phyloP scores from a whole-genome alignment of 768 basidiomycete genomes.

The Mycena metata region DNA sequence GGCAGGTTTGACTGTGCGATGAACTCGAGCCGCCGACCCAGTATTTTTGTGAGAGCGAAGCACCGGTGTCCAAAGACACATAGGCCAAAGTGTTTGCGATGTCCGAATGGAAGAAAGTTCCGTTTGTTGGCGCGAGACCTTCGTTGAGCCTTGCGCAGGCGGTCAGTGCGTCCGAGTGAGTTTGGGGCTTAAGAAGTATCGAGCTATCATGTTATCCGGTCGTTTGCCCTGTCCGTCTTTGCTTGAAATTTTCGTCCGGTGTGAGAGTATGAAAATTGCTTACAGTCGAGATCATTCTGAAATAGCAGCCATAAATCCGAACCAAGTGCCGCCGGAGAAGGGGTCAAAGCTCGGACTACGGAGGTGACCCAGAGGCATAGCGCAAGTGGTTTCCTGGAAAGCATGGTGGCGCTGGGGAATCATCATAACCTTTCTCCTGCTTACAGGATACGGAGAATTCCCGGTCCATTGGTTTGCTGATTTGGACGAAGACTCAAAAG shows the following conservation, averaged over 20 bases:
- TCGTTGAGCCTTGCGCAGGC: conserved; percentile 35
- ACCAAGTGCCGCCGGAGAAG: conserved; percentile 15
- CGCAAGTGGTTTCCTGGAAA: background rate
- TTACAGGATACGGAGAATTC: conserved; percentile 24
- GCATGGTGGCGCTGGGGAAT: conserved; percentile 20
- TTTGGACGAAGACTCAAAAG: no score
- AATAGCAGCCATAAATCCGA: conserved; percentile 37
- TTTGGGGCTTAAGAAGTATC: conserved; percentile 27
- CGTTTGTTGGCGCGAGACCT: conserved; percentile 28
- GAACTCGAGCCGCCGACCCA: conserved; percentile 32
- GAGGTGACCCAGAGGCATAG: conserved; percentile 3
- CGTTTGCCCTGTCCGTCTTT: conserved; percentile 23
- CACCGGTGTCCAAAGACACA: conserved; percentile 25
- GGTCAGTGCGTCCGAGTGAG: conserved; percentile 23
- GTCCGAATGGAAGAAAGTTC: conserved; percentile 34
- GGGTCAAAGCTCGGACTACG: background rate
- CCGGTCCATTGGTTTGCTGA: conserved; percentile 22
- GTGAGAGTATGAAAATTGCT: background rate
- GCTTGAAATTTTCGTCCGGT: background rate
- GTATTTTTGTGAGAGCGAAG: conserved; percentile 30
- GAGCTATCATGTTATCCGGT: conserved; percentile 29
- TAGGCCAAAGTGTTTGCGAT: conserved; percentile 25
- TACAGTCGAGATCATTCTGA: conserved; percentile 38
- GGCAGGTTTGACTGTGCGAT: conserved; percentile 20
- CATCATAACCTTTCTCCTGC: background rate